Conservation (phyloP, 805 yeast species). For the Maudiozyma saulgeensis region DNA sequence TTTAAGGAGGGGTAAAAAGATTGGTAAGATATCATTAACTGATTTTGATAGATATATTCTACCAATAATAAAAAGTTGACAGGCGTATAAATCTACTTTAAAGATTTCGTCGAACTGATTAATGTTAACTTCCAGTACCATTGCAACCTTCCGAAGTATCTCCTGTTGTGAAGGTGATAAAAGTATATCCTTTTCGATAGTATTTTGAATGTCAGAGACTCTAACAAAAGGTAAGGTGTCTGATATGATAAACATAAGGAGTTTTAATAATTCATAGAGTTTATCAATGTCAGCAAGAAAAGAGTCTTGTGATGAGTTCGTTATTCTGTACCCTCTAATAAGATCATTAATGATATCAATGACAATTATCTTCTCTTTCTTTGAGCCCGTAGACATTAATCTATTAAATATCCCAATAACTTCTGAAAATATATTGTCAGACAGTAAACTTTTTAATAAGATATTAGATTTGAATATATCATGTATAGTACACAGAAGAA, state of each 20-base stretch:
- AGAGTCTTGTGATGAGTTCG: conserved; percentile 30
- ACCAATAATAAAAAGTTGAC: conserved; percentile 55
- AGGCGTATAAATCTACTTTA: conserved; percentile 59
- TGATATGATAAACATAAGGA: conserved; percentile 55
- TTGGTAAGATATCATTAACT: conserved; percentile 39
- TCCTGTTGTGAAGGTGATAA: conserved; percentile 27
- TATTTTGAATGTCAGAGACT: conserved; percentile 28
- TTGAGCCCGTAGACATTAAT: conserved; percentile 47
- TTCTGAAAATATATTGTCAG: conserved; percentile 64
- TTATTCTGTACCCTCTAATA: conserved; percentile 34
- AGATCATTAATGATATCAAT: conserved; percentile 51
- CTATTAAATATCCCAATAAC: conserved; percentile 68
- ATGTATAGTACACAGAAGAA: conserved; percentile 42
- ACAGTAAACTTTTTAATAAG: conserved; percentile 50
- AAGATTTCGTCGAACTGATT: conserved; percentile 58
- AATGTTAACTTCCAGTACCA: conserved; percentile 51
- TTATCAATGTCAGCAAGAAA: conserved; percentile 59
- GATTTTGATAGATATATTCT: conserved; percentile 39
- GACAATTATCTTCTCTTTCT: conserved; percentile 38
- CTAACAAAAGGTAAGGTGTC: conserved; percentile 51
- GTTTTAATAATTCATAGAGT: conserved; percentile 68
- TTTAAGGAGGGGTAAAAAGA: conserved; percentile 43
- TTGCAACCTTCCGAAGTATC: conserved; percentile 41
- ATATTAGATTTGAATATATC: conserved; percentile 48
- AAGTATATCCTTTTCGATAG: not conserved